Conservation (phyloP, 768 basidiomycete genomes). For the Pulveroboletus sp. region DNA sequence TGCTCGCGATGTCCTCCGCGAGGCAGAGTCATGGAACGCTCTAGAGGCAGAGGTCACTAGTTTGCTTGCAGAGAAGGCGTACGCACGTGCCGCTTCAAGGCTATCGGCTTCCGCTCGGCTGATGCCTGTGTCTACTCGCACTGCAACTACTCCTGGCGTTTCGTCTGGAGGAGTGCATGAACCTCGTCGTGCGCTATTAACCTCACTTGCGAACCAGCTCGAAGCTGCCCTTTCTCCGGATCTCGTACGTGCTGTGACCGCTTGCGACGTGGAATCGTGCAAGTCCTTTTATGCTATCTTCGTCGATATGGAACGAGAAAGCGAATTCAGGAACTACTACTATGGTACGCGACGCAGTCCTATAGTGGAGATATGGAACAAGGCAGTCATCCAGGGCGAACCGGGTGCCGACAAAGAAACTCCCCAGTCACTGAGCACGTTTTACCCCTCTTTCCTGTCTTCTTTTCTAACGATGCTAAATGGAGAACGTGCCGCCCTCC, state of each 20-base stretch:
- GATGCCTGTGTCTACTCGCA: constrained; percentile 91
- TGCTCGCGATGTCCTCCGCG: constrained; percentile 81
- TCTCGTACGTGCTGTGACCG: constrained; percentile 79
- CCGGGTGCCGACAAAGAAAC: constrained; percentile 40
- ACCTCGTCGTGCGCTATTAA: constrained; percentile 75
- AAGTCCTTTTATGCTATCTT: constrained; percentile 83
- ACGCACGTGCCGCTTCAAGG: constrained; percentile 87
- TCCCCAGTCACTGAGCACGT: constrained; percentile 51
- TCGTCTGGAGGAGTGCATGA: constrained; percentile 49
- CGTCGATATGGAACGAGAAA: constrained; percentile 83
- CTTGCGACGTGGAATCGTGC: constrained; percentile 69
- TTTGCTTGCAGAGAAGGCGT: constrained; percentile 73
- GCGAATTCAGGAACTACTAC: constrained; percentile 93
- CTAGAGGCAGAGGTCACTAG: constrained; percentile 89
- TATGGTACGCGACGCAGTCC: constrained; percentile 72
- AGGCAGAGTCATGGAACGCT: constrained; percentile 96
- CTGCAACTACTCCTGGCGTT: constrained; percentile 48
- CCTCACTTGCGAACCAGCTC: constrained; percentile 91
- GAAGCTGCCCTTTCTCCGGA: constrained; percentile 91
- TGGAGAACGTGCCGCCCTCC: constrained; percentile 67
- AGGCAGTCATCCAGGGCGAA: constrained; percentile 40
- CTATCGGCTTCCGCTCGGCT: constrained; percentile 84
- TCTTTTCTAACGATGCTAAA: constrained; percentile 61
- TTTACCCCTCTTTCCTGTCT: constrained; percentile 73
- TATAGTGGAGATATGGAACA: constrained; percentile 68